Conservation (phyloP, 2,329 filamentous ascomycete species). For the Fusarium sp. region DNA sequence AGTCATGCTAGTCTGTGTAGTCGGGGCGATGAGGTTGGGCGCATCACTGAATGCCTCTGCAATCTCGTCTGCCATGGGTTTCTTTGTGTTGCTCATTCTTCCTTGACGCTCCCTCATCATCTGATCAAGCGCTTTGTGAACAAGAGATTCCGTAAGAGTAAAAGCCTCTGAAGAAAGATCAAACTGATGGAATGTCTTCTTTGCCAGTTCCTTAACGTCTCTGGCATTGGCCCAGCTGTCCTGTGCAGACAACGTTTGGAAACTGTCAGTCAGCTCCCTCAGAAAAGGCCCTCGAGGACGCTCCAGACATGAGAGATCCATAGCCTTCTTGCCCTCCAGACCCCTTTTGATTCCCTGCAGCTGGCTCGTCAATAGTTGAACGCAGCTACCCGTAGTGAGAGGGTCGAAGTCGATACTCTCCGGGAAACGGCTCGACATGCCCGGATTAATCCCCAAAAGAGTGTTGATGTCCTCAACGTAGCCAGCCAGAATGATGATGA, state of each 20-base stretch:
- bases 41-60: accelerated
- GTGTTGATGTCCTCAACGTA: constrained; percentile 73
- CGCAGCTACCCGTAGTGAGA: constrained; percentile 55
- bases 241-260: constrained; percentile 54
- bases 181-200: constrained; percentile 56
- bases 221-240: constrained; percentile 70
- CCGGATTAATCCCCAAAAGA: constrained; percentile 68
- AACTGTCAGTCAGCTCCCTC: constrained; percentile 35
- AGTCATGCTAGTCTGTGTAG: neutral
- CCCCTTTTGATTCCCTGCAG: constrained; percentile 48
- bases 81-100: constrained; percentile 27
- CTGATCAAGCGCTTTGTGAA: constrained; percentile 31
- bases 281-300: constrained; percentile 17
- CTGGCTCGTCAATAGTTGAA: constrained; percentile 47
- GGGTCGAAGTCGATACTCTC: constrained; percentile 66
- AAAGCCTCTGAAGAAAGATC: constrained; percentile 22
- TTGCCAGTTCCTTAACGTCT: constrained; percentile 66
- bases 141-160: constrained; percentile 24
- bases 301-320: constrained; percentile 44
- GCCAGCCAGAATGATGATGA: constrained; percentile 74
- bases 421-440: constrained; percentile 71
- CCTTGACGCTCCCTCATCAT: constrained; percentile 38
- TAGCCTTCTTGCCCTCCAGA: constrained; percentile 26
- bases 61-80: accelerated
- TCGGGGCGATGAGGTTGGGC: neutral